Evolutionary conservation across 345 rosid genomes (phyloP), one percentile per base, ranked within the genome.

Genomic region (Salix koriyanagi): DNA sequence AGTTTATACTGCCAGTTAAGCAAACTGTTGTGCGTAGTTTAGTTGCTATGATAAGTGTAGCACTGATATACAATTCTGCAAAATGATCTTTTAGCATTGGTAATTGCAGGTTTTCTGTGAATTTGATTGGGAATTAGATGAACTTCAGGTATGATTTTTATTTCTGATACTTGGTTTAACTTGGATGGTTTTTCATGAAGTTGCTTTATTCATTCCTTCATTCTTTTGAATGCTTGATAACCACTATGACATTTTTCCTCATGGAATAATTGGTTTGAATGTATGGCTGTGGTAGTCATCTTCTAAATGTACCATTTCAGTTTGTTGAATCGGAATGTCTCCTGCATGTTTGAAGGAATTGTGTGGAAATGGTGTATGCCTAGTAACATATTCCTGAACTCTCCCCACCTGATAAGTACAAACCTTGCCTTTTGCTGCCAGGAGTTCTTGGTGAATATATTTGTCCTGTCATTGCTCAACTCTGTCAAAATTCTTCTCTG

Each of bases 41-140:
- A 64, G 26, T 44, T 44, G 48, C 23, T 34, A 69, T 66, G 75
- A 52, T 48, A 26, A 21, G 18, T 48, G 52, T 68, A 69, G 67
- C 25, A 74, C 5, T 52, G 14, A n/a, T 67, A 56, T 5, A 25
- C 15, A 39, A 23, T 41, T 39, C 56, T 61, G 13, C 65, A 62
- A 26, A 30, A 65, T 86, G 75, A 85, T 60, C 52, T 42, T 75
- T n/a, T 61, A 41, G 44, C 42, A 54, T 83, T 72, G 67, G 34
- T 66, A 34, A 77, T 69, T 91, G 88, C 92, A 96, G 99, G 88
- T 94, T 79, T 84, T 96, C 16, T 90, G 98, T 74, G 97, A 92
- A 75, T 96, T 90, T 80, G 99, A 96, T 85, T 96, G 99, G 99
- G 94, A 88, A 72, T 25, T 91, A 32, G 99, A 96, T 65, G 94